Evolutionary conservation across 768 basidiomycete species (phyloP).

Genomic region (Brasilioporus rufonigricans): DNA sequence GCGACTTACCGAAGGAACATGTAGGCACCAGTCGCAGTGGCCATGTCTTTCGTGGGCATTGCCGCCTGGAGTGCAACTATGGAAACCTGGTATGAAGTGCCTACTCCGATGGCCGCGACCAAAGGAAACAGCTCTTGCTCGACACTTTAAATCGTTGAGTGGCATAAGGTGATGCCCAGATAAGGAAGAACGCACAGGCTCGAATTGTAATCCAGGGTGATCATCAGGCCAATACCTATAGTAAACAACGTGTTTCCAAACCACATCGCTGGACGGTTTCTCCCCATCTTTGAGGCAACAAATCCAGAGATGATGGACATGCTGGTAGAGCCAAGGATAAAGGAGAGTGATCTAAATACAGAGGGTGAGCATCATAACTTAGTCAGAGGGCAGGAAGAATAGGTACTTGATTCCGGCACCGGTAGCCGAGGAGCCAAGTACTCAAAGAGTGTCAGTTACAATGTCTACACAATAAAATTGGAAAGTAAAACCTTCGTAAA

Average conservation of each 20-base stretch:
- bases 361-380: neutral
- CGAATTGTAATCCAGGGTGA: constrained; percentile 56
- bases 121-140: constrained; percentile 63
- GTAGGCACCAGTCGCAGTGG: constrained; percentile 71
- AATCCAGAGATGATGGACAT: constrained; percentile 57
- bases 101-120: constrained; percentile 62
- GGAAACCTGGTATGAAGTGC: constrained; percentile 63
- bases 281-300: constrained; percentile 52
- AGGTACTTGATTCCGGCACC: constrained; percentile 64
- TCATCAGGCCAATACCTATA: constrained; percentile 73
- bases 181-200: constrained; percentile 35
- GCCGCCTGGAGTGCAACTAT: constrained; percentile 77
- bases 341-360: constrained; percentile 63
- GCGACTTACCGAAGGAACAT: constrained; percentile 57
- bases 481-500: constrained; percentile 50
- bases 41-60: constrained; percentile 85
- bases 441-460: constrained; percentile 12
- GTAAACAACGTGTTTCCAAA: constrained; percentile 54
- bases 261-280: constrained; percentile 67
- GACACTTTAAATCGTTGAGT: constrained; percentile 39
- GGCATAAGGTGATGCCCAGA: too few species aligned
- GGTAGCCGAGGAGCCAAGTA: constrained; percentile 73
- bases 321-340: constrained; percentile 55
- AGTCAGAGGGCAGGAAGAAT: constrained; percentile 30
- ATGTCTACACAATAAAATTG: neutral